These are phyloP conservation scores for Coriaria nepalensis DNA, from an alignment of 306 rosid species.

Conservation along the genomic window DNA sequence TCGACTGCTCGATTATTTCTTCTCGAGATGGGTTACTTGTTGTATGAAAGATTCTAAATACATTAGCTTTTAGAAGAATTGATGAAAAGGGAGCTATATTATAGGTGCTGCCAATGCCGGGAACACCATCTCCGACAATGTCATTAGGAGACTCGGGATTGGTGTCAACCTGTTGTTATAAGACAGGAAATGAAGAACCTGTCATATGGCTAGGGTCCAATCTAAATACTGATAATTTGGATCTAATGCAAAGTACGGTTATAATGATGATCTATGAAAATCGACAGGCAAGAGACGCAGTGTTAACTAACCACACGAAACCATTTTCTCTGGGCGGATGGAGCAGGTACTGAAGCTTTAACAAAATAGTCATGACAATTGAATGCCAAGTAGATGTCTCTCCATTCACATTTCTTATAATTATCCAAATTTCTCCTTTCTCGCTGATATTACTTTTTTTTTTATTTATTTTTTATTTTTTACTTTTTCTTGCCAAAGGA, in stretches of 20 bases:
- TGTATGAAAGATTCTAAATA: conserved; percentile 19
- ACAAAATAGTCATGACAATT: conserved; percentile 65
- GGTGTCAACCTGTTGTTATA: conserved; percentile 58
- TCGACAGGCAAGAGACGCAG: neutral
- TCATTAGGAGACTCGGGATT: conserved; percentile 66
- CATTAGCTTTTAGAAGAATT: conserved; percentile 72
- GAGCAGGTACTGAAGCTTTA: conserved; percentile 37
- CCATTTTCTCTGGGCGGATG: conserved; percentile 57
- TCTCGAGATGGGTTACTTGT: conserved; percentile 4
- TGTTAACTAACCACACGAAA: conserved; percentile 73
- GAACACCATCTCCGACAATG: conserved; percentile 47
- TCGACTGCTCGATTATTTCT: conserved; percentile 4
- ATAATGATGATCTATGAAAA: neutral
- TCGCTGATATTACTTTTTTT: too few species aligned
- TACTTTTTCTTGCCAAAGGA: too few species aligned
- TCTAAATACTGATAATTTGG: too few species aligned
- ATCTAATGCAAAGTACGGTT: too few species aligned
- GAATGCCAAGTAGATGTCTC: conserved; percentile 79
- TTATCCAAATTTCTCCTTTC: too few species aligned
- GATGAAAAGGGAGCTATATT: conserved; percentile 70
- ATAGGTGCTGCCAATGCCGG: conserved; percentile 34
- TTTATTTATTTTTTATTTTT: too few species aligned
- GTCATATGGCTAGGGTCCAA: neutral
- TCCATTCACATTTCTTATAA: too few species aligned
- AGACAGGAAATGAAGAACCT: neutral